Evolutionary conservation across 2,329 filamentous ascomycete genomes (phyloP).

Genomic region (Apiospora sp.): DNA sequence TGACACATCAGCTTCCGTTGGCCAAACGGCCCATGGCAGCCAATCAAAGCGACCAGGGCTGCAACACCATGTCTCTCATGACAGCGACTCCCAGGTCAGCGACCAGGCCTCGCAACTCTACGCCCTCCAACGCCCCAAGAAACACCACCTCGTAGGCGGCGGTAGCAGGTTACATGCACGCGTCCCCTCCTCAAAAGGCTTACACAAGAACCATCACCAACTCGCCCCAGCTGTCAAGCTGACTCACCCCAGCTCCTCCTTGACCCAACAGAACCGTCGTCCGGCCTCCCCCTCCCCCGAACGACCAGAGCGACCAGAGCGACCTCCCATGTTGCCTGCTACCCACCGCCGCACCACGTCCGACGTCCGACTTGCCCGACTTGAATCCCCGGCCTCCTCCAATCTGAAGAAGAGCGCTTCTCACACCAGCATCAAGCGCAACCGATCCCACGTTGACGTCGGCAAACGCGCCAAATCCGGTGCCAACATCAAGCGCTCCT

Average conservation of each 20-base stretch:
- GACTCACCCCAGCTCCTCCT: slow-evolving; percentile 15
- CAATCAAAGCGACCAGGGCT: slow-evolving; percentile 63
- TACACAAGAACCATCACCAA: slow-evolving; percentile 53
- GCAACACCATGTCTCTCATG: slow-evolving; percentile 39
- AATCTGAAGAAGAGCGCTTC: slow-evolving; percentile 62
- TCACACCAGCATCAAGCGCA: slow-evolving; percentile 64
- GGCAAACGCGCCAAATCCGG: slow-evolving; percentile 59
- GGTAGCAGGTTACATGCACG: slow-evolving; percentile 58
- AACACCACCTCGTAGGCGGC: slow-evolving; percentile 52
- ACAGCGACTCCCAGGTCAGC: slow-evolving; percentile 48
- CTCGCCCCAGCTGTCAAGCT: slow-evolving; percentile 20
- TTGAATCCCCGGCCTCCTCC: slow-evolving; percentile 48
- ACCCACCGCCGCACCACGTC: slow-evolving; percentile 58
- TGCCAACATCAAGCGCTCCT: slow-evolving; percentile 60
- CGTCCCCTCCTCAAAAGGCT: slow-evolving; percentile 59
- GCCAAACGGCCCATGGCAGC: slow-evolving; percentile 48
- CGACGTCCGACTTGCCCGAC: slow-evolving; percentile 57
- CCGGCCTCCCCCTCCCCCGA: slow-evolving; percentile 45
- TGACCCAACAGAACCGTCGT: slow-evolving; percentile 31
- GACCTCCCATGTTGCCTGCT: slow-evolving; percentile 42
- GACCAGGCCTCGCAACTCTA: slow-evolving; percentile 33
- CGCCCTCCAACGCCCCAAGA: slow-evolving; percentile 43
- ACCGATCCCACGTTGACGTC: slow-evolving; percentile 66
- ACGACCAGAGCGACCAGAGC: slow-evolving; percentile 54
- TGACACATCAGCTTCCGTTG: slow-evolving; percentile 48